Conservation (phyloP, 1,139 yeast genomes). For the Hyphopichia fennica region DNA sequence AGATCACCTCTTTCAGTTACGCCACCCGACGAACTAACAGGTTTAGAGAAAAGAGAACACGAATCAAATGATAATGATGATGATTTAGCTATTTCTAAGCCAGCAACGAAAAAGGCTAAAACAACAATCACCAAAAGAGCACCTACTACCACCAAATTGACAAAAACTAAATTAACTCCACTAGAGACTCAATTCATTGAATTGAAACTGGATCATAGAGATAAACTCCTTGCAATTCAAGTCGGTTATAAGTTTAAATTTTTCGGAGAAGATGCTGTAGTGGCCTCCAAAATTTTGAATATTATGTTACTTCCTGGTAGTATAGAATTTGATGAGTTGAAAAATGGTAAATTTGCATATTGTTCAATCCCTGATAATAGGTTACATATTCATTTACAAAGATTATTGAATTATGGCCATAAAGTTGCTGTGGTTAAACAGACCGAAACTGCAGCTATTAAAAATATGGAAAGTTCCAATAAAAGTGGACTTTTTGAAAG, state of each 20-base stretch:
- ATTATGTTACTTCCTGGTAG: conserved; percentile 74
- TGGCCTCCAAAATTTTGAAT: conserved; percentile 64
- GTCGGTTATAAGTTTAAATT: conserved; percentile 91
- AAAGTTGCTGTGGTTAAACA: conserved; percentile 91
- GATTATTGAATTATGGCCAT: conserved; percentile 59
- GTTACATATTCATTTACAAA: conserved; percentile 70
- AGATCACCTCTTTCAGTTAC: not conserved
- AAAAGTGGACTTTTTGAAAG: conserved; percentile 62
- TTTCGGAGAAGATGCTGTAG: conserved; percentile 79
- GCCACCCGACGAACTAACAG: too few relatives aligned
- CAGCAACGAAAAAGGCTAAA: not conserved
- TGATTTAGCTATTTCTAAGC: not conserved
- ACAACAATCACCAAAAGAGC: not conserved
- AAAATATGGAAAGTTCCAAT: conserved; percentile 45
- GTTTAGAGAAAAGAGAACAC: too few relatives aligned
- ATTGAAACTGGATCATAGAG: conserved; percentile 58
- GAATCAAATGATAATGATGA: not conserved
- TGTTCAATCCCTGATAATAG: conserved; percentile 82
- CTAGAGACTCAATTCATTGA: conserved; percentile 74
- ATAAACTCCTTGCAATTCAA: conserved; percentile 74
- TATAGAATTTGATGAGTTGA: conserved; percentile 46
- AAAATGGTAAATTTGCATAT: conserved; percentile 68
- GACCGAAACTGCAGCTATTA: conserved; percentile 75
- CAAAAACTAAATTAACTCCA: conserved; percentile 52
- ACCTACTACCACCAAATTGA: conserved; percentile 2